Evolutionary conservation across 1,139 yeast genomes (phyloP), one percentile per base, ranked within the genome.

Genomic region (Hyphopichia burtonii): DNA sequence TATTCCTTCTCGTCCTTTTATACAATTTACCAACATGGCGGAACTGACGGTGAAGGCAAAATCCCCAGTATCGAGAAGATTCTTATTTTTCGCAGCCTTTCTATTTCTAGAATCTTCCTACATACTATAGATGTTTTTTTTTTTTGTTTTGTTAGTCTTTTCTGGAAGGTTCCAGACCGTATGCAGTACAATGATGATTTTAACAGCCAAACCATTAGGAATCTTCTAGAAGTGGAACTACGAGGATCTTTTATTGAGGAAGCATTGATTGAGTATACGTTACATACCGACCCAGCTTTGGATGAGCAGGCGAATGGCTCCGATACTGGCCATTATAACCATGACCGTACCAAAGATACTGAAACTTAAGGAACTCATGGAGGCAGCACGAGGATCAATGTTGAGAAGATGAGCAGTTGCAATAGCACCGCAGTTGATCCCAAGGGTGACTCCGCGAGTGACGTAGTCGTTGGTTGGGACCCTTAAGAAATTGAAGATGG

Each of bases 351-450:
- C 95, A 57, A 80, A 86, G 17, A 83, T 59, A 25, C 83, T 81
- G 60, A 86, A 86, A 49, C 87, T 76, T 53, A 86, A 70, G 8
- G 86, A 77, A 45, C 88, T 80, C 74, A 86, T 79, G 7, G 90
- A 87, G 1, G 91, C 91, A 16, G 94, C 93, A 49, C 94, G 67
- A 4, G 94, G 88, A 53, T 86, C 91, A 30, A 74, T 72, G 25
- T 76, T 78, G 30, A 86, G 62, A 40, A 86, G 64, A 58, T 84
- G 86, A 0, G 93, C 93, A 3, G 94, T 84, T 1, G 90, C 89
- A 40, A 86, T 83, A 1, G 95, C 95, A 5, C 91, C 88, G 53
- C 91, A 83, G 54, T 83, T 84, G 39, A 85, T 76, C 2, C 95
- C 95, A 41, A 86, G 63, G 1, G 88, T 80, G 14, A 86, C 80